phyloP scores from a whole-genome alignment of 2,329 filamentous ascomycete species.

The Talaromyces sp. region DNA sequence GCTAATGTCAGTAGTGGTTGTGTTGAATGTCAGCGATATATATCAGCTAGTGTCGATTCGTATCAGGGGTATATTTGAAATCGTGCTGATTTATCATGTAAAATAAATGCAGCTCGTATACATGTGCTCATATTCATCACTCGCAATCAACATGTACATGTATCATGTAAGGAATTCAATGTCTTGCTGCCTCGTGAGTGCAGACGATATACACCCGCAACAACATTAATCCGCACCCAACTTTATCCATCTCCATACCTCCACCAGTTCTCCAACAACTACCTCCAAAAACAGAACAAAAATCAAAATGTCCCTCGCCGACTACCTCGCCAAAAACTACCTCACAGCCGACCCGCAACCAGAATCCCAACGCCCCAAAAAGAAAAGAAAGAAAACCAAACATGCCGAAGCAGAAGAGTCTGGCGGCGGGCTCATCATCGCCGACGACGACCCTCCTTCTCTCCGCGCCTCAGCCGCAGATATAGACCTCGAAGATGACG shows the following conservation, averaged over 20 bases:
- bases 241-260: background rate
- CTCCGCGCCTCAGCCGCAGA: conserved; percentile 24
- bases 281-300: background rate
- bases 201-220: conserved; percentile 15
- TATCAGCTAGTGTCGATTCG: background rate
- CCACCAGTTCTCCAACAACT: background rate
- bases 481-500: conserved; percentile 32
- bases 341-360: conserved; percentile 58
- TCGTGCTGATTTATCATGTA: background rate
- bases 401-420: conserved; percentile 38
- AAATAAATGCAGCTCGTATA: background rate
- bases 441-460: conserved; percentile 36
- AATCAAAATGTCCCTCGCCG: conserved; percentile 59
- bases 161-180: background rate
- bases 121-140: background rate
- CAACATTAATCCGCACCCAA: conserved; percentile 13
- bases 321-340: conserved; percentile 89
- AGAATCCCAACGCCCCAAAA: conserved; percentile 45
- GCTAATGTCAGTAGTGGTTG: too few species aligned
- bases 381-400: conserved; percentile 52
- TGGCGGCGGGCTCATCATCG: conserved; percentile 34
- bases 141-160: background rate
- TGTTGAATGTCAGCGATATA: background rate
- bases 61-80: background rate
- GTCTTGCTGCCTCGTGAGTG: background rate